phyloP scores from a whole-genome alignment of 2,329 filamentous ascomycete genomes.

The Neoscytalidium dimidiatum region DNA sequence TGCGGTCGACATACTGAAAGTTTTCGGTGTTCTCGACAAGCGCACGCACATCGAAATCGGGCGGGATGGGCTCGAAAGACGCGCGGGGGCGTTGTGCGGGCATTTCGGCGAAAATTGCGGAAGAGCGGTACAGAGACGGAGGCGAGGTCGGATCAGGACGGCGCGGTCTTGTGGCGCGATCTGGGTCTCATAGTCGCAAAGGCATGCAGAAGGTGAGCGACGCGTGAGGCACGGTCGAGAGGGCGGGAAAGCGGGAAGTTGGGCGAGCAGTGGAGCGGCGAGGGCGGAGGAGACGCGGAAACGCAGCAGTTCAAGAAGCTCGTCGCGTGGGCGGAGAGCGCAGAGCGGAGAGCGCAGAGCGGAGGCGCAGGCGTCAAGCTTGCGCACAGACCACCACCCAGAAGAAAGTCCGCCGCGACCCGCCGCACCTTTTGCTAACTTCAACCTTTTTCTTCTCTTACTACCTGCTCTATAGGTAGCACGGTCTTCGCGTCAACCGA shows the following conservation, averaged over 20 bases:
- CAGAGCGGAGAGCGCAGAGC: background rate
- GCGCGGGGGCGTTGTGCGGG: slow-evolving; percentile 77
- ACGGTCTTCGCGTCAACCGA: too few relatives aligned
- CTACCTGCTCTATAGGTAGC: background rate
- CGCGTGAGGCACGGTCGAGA: background rate
- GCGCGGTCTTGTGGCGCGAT: background rate
- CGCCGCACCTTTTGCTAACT: background rate
- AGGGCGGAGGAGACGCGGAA: background rate
- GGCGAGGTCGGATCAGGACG: background rate
- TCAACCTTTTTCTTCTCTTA: background rate
- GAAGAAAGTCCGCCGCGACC: background rate
- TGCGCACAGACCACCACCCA: background rate
- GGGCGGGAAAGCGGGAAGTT: background rate
- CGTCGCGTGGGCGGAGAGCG: background rate
- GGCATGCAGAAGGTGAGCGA: background rate
- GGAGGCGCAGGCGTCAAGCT: background rate
- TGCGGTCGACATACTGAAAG: slow-evolving; percentile 82
- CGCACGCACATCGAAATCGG: slow-evolving; percentile 74
- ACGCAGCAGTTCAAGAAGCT: background rate
- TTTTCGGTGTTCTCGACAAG: slow-evolving; percentile 79
- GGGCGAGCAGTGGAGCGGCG: background rate
- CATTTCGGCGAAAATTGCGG: slow-evolving; percentile 55
- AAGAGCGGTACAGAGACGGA: background rate
- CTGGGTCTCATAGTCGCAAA: background rate
- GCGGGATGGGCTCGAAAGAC: slow-evolving; percentile 88